Base-by-base conservation (phyloP, 495 filamentous ascomycete species). In the Aspergillus nanangensis region DNA sequence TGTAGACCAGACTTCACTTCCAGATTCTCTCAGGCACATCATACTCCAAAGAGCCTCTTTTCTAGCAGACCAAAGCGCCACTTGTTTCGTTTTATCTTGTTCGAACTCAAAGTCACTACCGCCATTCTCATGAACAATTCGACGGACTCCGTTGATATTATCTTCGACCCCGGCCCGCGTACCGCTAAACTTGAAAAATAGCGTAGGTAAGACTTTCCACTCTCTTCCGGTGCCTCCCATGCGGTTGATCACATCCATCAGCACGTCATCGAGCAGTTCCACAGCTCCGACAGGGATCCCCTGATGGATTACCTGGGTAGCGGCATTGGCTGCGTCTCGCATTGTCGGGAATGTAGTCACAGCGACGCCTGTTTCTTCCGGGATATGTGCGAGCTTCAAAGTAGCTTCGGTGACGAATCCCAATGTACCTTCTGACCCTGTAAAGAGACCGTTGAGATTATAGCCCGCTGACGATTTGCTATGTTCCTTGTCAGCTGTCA, bases 111-210 rank as follows among this genome's bases (percentile, higher is more conserved):
- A 93, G 19, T 72, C 71, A 47, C 75, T 64, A 46, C 74, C 72
- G 11, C 80, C 77, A 14, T 77, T 61, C 14, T 52, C 38, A 48
- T 77, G 76, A 9, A 84, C 81, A 29, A 91, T 71, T 34, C 65
- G 63, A 61, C 80, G 74, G 4, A 90, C 86, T 20, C 83, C 72
- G 14, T 66, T 63, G 38, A 91, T 77, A 60, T 90, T 83, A 64
- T 94, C 88, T 59, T 88, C 84, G 15, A 93, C 86, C n/a, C 74
- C 75, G 5, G 58, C 62, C 2, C 74, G 67, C 0, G 85, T 90
- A 27, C 88, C 88, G 13, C 76, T 72, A 64, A 91, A 94, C 62
- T 94, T 93, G 76, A 94, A 89, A 66, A 94, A 92, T 10, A 94
- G 68, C 5, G 89, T 92, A 5, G 89, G 88, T 3, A 75, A 76